A percentile compares a stretch with the other conserved stretches of the same genome.
These are phyloP conservation scores for Macrolepiota albuminosa DNA, from an alignment of 768 basidiomycete species.

Conservation along the genomic window DNA sequence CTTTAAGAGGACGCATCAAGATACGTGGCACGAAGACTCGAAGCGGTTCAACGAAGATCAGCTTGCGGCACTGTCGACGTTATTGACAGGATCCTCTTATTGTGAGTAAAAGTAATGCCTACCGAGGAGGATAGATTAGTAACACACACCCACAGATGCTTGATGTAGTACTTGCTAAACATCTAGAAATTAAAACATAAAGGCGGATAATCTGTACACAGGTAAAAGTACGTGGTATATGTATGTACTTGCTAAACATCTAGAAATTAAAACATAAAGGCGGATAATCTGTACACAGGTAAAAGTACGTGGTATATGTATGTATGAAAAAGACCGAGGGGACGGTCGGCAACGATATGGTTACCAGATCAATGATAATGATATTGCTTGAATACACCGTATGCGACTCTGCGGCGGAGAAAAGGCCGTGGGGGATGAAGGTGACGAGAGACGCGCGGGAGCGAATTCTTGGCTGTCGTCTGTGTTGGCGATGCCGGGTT, in stretches of 20 bases:
- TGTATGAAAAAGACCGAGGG: neutral
- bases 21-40: slow-evolving; percentile 88
- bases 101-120: slow-evolving; percentile 38
- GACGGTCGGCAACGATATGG: slow-evolving; percentile 2
- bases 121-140: neutral
- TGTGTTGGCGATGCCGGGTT: slow-evolving; percentile 36
- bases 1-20: slow-evolving; percentile 80
- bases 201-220: slow-evolving; percentile 12
- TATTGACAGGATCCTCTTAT: slow-evolving; percentile 82
- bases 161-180: neutral
- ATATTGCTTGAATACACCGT: slow-evolving; percentile 28
- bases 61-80: slow-evolving; percentile 72
- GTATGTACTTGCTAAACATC: neutral
- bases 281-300: slow-evolving; percentile 12
- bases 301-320: slow-evolving; percentile 15
- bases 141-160: slow-evolving; percentile 15
- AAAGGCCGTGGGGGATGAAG: slow-evolving; percentile 18
- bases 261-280: slow-evolving; percentile 3
- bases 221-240: slow-evolving; percentile 13
- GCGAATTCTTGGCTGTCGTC: slow-evolving; percentile 17
- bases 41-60: slow-evolving; percentile 86
- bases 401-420: slow-evolving; percentile 33
- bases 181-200: neutral
- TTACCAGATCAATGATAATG: slow-evolving; percentile 5
- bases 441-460: slow-evolving; percentile 20